phyloP scores from a whole-genome alignment of 164 flowering plant genomes.

The Dillenia turbinata region DNA sequence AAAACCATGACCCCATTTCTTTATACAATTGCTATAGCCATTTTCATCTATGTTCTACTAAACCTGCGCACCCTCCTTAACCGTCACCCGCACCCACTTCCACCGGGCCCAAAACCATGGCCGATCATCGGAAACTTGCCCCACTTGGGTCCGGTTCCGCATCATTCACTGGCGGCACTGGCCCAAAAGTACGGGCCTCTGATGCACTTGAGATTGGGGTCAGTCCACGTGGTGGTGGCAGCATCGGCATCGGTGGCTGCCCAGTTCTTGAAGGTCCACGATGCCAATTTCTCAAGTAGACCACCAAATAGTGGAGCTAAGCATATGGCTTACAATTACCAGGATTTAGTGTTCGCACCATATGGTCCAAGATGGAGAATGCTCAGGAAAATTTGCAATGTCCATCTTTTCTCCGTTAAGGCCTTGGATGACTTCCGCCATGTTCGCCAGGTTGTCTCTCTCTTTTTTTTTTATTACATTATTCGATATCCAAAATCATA shows the following conservation, averaged over 20 bases:
- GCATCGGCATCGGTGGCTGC: slow-evolving; percentile 68
- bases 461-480: not conserved
- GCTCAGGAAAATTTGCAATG: slow-evolving; percentile 64
- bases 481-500: no score
- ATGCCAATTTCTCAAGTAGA: slow-evolving; percentile 69
- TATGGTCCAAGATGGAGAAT: slow-evolving; percentile 85
- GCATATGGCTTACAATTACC: slow-evolving; percentile 69
- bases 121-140: slow-evolving; percentile 89
- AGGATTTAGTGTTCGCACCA: slow-evolving; percentile 85
- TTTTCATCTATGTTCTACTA: slow-evolving; percentile 17
- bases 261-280: slow-evolving; percentile 66
- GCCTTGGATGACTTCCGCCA: slow-evolving; percentile 68
- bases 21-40: slow-evolving; percentile 9
- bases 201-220: slow-evolving; percentile 68
- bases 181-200: slow-evolving; percentile 71
- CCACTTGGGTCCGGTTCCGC: slow-evolving; percentile 69
- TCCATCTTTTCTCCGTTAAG: slow-evolving; percentile 80
- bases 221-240: slow-evolving; percentile 72
- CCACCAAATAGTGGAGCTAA: slow-evolving; percentile 83
- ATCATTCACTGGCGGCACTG: slow-evolving; percentile 59
- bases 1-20: slow-evolving; percentile 12
- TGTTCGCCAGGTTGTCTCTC: slow-evolving; percentile 52
- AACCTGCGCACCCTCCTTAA: slow-evolving; percentile 12
- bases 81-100: slow-evolving; percentile 30
- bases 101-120: slow-evolving; percentile 91